Evolutionary conservation across 148 eudicot genomes (phyloP).

Genomic region (Beta vulgaris): DNA sequence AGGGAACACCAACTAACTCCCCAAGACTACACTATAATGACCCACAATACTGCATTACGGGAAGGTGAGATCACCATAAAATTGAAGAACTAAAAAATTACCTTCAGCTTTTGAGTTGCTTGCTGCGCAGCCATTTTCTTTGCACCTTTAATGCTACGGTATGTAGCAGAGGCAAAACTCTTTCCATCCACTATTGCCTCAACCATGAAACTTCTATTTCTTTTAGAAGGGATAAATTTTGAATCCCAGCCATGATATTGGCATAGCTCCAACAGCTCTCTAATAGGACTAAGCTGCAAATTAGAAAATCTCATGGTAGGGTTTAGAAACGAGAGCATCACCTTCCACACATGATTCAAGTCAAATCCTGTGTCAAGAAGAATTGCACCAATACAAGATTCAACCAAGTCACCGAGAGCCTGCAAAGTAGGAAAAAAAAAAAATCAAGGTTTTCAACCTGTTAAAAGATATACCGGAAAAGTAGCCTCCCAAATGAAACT

Average conservation of each 20-base stretch:
- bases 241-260: constrained; percentile 50
- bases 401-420: constrained; percentile 96
- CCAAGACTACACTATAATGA: neutral
- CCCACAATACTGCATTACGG: neutral
- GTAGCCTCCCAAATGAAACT: neutral
- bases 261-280: constrained; percentile 80
- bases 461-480: neutral
- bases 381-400: constrained; percentile 84
- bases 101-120: constrained; percentile 54
- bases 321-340: constrained; percentile 64
- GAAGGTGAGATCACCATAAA: neutral
- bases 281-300: constrained; percentile 58
- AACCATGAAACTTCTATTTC: constrained; percentile 38
- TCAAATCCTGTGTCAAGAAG: constrained; percentile 86
- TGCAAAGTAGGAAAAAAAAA: constrained; percentile 30
- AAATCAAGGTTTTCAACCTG: neutral
- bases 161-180: constrained; percentile 43
- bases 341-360: constrained; percentile 64
- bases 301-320: constrained; percentile 59
- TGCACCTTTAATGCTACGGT: constrained; percentile 55
- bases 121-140: constrained; percentile 53
- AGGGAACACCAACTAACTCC: neutral
- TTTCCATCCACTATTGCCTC: constrained; percentile 48
- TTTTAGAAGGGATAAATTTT: constrained; percentile 39
- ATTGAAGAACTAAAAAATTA: constrained; percentile 10